Percentiles rank a stretch among this genome's conserved stretches.
Evolutionary conservation across 1,139 yeast species (phyloP).

Genomic region (Nakaseomyces kungkrabaensis): DNA sequence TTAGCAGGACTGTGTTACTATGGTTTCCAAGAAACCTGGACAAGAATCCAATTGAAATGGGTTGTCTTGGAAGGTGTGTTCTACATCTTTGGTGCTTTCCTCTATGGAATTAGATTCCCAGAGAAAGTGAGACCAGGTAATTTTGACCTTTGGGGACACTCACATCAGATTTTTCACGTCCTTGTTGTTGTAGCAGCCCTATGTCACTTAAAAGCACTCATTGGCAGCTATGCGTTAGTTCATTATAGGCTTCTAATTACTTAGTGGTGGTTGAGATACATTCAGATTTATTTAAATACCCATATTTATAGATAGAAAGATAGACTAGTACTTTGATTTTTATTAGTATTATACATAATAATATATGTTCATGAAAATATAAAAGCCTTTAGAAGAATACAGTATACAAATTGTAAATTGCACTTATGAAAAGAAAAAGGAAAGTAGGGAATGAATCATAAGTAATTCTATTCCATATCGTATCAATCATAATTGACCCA

Average conservation of each 20-base stretch:
- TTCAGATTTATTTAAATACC: no score
- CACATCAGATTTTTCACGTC: slow-evolving; percentile 82
- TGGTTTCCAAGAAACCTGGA: slow-evolving; percentile 38
- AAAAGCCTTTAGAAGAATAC: no score
- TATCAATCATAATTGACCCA: no score
- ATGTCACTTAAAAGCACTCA: slow-evolving; percentile 60
- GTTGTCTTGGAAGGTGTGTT: slow-evolving; percentile 58
- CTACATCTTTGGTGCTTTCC: slow-evolving; percentile 67
- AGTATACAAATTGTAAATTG: no score
- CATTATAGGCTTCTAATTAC: slow-evolving; percentile 24
- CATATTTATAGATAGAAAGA: no score
- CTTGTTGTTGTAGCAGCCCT: slow-evolving; percentile 74
- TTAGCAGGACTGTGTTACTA: slow-evolving; percentile 38
- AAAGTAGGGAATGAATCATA: no score
- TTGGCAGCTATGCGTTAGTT: slow-evolving; percentile 47
- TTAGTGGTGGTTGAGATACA: neutral
- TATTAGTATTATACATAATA: no score
- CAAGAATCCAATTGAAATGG: slow-evolving; percentile 51
- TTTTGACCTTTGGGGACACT: slow-evolving; percentile 69
- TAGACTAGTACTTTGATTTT: neutral
- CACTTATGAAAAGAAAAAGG: no score
- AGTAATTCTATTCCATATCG: no score
- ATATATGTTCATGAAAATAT: no score
- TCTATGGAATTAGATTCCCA: slow-evolving; percentile 73
- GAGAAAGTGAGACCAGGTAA: slow-evolving; percentile 60